Evolutionary conservation across 2,329 filamentous ascomycete species (phyloP), one percentile per base, ranked within the genome.

Genomic region (Scedosporium boydii): DNA sequence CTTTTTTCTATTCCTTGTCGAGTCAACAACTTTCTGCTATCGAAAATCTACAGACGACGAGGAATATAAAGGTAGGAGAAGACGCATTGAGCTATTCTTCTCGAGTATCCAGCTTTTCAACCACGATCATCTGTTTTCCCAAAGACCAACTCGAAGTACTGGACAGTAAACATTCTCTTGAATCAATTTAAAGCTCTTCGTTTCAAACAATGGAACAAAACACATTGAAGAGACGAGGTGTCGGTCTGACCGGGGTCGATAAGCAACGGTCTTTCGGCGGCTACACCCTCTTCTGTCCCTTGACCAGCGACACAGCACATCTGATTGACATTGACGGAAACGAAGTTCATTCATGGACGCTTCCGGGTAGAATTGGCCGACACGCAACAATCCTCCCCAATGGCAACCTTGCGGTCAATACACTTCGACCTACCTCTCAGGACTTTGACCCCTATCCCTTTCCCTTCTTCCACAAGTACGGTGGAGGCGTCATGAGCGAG

Each of bases 401-500:
- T 0, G 70, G 70, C 0, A 72, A 72, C 12, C 68, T 72, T 1
- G 70, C 70, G 1, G 70, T 70, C 58, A 72, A 72, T 29, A 72
- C 70, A 1, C 66, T 71, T 1, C 67, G 67, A 0, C 58, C 63
- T 3, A 18, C 14, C 38, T 44, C 34, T 0, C 26, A 59, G 42
- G 21, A 59, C 12, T 44, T 16, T 3, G 66, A 64, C 0, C 65
- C 68, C 0, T 70, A 63, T 12, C 69, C 70, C 0, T 72, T 72
- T 21, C 69, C 67, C 2, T 71, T 70, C 62, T 72, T 71, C 55
- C 66, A 70, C 65, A 72, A 72, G 23, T 72, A 72, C 38, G 70
- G 70, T 0, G 70, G 70, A 0, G 70, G 70, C 0, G 42, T 71
- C 6, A 72, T 72, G 70, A 70, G 67, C 42, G 70, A 72, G 48